Evolutionary conservation across 2,329 filamentous ascomycete genomes (phyloP), one percentile per base, ranked within the genome.

Genomic region (Tolypocladium amazonense): DNA sequence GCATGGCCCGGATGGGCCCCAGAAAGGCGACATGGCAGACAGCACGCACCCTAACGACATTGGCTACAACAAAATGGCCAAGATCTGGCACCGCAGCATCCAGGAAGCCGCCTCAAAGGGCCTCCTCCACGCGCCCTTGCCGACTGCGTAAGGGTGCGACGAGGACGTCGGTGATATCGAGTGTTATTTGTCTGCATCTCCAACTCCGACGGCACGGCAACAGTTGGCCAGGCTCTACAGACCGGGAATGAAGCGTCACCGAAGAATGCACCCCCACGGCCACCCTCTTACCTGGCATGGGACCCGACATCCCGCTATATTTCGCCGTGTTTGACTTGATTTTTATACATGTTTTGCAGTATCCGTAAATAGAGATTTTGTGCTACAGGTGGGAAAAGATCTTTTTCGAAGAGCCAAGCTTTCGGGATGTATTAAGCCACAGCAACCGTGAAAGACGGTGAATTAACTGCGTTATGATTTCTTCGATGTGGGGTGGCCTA

Each of bases 11-110:
- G 65, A 66, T 8, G 74, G 71, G 2, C 72, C 70, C 7, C 61
- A 65, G 18, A 27, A 58, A 25, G 64, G 55, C 7, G 75, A 77
- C 52, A 63, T 77, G 54, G 67, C 65, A 0, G 76, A 78, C 60
- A 68, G 65, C 12, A 77, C 71, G 1, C 76, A 78, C 58, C 76
- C 76, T 0, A 66, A 68, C 25, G 72, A 75, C 38, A 64, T 18
- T 0, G 76, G 76, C 4, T 77, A 77, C 61, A 61, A 65, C 52
- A 75, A 76, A 67, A 77, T 78, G 75, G 76, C 75, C 38, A 65
- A 66, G 25, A 61, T 74, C 9, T 77, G 73, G 73, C 68, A 69
- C 58, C 59, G 54, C 0, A 66, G 68, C 27, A 67, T 74, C 56
- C 61, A 64, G 58, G 64, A 69, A 41, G 71, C 70, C 9, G 63